Evolutionary conservation across 2,329 filamentous ascomycete species (phyloP).

Genomic region (Stagonosporopsis rhizophila): DNA sequence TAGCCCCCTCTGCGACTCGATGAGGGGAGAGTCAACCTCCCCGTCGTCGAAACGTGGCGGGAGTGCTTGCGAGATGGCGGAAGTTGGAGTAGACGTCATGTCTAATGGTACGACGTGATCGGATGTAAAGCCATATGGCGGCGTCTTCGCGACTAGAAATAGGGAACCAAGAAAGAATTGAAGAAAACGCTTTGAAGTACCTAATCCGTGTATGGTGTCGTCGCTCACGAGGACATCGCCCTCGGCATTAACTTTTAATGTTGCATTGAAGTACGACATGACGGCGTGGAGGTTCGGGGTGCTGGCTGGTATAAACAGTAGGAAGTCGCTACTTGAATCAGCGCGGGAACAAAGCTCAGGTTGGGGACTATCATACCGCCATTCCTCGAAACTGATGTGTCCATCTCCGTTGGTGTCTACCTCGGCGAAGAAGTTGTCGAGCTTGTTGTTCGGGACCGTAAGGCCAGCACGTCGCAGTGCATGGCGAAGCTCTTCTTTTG

Average conservation of each 20-base stretch:
- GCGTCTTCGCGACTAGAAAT: conserved; percentile 67
- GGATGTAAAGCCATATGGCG: conserved; percentile 45
- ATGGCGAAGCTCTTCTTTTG: conserved; percentile 79
- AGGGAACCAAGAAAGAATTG: conserved; percentile 78
- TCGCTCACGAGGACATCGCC: conserved; percentile 93
- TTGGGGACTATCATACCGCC: conserved; percentile 74
- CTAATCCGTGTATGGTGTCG: conserved; percentile 90
- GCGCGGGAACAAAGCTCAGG: background rate
- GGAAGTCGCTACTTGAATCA: conserved; percentile 70
- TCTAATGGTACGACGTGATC: conserved; percentile 36
- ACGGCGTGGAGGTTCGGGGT: conserved; percentile 79
- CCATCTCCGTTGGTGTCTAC: conserved; percentile 91
- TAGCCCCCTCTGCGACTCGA: conserved; percentile 37
- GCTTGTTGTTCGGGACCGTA: conserved; percentile 75
- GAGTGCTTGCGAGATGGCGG: conserved; percentile 40
- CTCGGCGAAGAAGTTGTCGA: conserved; percentile 86
- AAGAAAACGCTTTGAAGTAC: conserved; percentile 77
- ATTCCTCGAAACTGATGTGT: conserved; percentile 88
- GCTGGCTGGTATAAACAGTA: conserved; percentile 81
- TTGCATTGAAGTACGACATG: conserved; percentile 88
- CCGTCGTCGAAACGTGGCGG: conserved; percentile 46
- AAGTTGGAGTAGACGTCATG: conserved; percentile 34
- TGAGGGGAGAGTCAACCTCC: conserved; percentile 33
- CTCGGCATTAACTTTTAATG: conserved; percentile 88
- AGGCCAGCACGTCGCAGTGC: conserved; percentile 83